Base-by-base conservation (phyloP, 2,329 filamentous ascomycete species). In the Thelonectria rubi region DNA sequence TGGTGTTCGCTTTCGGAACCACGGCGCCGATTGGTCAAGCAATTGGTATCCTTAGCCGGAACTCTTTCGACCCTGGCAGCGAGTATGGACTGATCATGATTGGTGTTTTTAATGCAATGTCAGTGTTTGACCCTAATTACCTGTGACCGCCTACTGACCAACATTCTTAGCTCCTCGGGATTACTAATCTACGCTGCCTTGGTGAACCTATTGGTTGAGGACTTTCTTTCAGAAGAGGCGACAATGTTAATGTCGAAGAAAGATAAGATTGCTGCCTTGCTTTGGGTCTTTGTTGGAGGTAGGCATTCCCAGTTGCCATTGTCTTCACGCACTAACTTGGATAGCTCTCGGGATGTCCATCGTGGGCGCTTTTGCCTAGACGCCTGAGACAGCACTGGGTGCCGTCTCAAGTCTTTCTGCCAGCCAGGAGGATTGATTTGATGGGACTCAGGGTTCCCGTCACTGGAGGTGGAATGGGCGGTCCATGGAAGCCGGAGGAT, bases 11-110 rank as follows among this genome's bases (percentile, higher is more conserved):
- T 14, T 90, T 89, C 64, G 87, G 86, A 15, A 85, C 83, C 9
- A 90, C 88, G 0, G 86, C 86, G 0, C 87, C 87, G 3, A 84
- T 89, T 46, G 87, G 88, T 1, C 87, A 90, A 69, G 86, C 86
- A 9, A 88, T 89, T 60, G 87, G 87, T 21, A 79, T 90, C 10
- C 65, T 80, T 5, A 84, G 85, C 1, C 80, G 84, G 56, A 82
- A 82, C 68, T 79, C 80, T 3, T 90, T 89, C 64, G 86, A 89
- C 58, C 87, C 87, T 0, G 82, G 87, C 61, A 87, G 86, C 58
- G 86, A 86, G 9, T 85, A 88, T 58, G 87, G 86, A 32, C 73
- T 90, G 26, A 87, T 90, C 60, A 82, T 89, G 51, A 86, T 89
- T 11, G 87, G 87, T 47, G 73, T 86, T 1, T 89, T 89, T 75